Evolutionary conservation across 2,329 filamentous ascomycete species (phyloP).

Genomic region (Passalora sequoiae): DNA sequence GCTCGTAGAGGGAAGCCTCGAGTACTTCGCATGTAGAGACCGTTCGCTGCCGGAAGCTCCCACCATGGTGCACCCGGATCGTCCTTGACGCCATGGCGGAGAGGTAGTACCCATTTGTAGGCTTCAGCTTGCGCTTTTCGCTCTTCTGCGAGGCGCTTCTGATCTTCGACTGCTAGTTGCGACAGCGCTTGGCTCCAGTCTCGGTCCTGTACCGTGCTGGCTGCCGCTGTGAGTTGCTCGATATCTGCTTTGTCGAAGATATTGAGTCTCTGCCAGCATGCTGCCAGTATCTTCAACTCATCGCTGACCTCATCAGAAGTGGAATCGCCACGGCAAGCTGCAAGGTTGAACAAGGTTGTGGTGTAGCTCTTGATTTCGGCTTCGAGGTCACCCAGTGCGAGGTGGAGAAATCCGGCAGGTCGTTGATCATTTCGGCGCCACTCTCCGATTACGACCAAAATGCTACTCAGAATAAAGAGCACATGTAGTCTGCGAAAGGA

Average conservation of each 20-base stretch:
- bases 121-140: constrained; percentile 8
- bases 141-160: constrained; percentile 8
- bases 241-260: constrained; percentile 5
- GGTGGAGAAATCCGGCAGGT: neutral
- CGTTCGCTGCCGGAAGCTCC: constrained; percentile 32
- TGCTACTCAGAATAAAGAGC: constrained; percentile 20
- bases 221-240: neutral
- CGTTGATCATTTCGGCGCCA: neutral
- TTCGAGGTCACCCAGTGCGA: neutral
- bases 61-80: constrained; percentile 29
- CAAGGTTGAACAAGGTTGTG: neutral
- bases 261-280: neutral
- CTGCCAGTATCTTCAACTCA: constrained; percentile 3
- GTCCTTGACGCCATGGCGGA: constrained; percentile 24
- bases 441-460: constrained; percentile 11
- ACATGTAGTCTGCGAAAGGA: constrained; percentile 22
- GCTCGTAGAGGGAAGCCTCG: constrained; percentile 28
- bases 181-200: constrained; percentile 4
- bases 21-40: constrained; percentile 27
- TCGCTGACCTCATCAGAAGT: constrained; percentile 7
- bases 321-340: constrained; percentile 3
- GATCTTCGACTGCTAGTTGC: constrained; percentile 2
- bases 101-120: constrained; percentile 20
- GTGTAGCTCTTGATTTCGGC: neutral
- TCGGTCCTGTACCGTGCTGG: constrained; percentile 1